Percentiles rank a stretch among this genome's conserved stretches.
Conservation (phyloP, 1,139 yeast genomes). For the Hyphopichia khmerensis region DNA sequence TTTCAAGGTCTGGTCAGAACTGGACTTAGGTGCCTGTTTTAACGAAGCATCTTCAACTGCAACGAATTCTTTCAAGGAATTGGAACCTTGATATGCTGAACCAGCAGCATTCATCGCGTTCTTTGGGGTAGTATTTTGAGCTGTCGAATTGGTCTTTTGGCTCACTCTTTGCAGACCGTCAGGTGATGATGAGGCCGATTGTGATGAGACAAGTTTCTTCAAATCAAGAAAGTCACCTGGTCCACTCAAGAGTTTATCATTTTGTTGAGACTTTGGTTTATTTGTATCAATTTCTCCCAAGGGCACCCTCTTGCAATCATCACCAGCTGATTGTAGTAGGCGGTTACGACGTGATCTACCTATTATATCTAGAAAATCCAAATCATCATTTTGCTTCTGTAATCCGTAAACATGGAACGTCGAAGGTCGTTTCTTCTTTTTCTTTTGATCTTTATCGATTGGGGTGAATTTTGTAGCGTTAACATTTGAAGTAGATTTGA, state of each 20-base stretch:
- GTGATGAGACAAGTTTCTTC: conserved; percentile 6
- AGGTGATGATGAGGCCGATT: neutral
- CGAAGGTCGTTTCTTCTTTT: conserved; percentile 5
- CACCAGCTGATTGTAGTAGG: neutral
- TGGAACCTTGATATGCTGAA: too few relatives aligned
- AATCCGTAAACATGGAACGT: conserved; percentile 8
- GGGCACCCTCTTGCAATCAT: neutral
- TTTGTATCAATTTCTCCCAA: neutral
- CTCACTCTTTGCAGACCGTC: neutral
- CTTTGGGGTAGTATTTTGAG: neutral
- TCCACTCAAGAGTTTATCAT: neutral
- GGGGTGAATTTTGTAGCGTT: neutral
- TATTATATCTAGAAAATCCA: conserved; percentile 10
- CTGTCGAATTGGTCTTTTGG: neutral
- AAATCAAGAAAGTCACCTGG: conserved; percentile 7
- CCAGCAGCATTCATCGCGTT: too few relatives aligned
- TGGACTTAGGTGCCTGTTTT: too few relatives aligned
- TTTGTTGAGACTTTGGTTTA: neutral
- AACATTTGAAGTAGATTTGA: neutral
- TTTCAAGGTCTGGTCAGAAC: too few relatives aligned
- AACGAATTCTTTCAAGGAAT: too few relatives aligned
- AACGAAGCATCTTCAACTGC: too few relatives aligned
- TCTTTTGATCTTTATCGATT: neutral
- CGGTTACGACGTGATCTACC: conserved; percentile 4
- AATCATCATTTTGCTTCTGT: neutral